Percentiles rank a stretch among this genome's conserved stretches.
Evolutionary conservation across 129 eudicot genomes (phyloP).

Genomic region (Lactuca sativa): DNA sequence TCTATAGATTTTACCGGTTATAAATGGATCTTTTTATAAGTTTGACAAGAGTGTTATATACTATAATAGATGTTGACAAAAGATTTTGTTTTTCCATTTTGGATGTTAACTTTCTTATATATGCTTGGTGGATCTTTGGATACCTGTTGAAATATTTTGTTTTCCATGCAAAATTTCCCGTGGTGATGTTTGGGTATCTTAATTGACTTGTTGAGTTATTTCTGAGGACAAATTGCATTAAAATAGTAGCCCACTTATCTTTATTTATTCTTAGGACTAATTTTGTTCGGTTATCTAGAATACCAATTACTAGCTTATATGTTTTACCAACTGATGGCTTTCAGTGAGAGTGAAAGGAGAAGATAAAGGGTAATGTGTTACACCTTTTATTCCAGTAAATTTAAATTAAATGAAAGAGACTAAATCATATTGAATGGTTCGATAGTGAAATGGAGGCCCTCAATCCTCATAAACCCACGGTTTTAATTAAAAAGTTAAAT

Average conservation of each 20-base stretch:
- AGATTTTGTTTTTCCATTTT: neutral
- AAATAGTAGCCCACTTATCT: neutral
- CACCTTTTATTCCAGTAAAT: too few relatives aligned
- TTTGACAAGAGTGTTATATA: neutral
- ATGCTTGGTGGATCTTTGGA: slow-evolving; percentile 4
- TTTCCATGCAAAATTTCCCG: neutral
- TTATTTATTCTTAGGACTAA: too few relatives aligned
- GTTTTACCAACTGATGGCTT: neutral
- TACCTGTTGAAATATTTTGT: neutral
- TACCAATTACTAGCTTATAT: neutral
- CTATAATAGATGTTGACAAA: too few relatives aligned
- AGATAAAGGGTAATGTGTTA: too few relatives aligned
- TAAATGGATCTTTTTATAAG: neutral
- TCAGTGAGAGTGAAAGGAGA: too few relatives aligned
- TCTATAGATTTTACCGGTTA: neutral
- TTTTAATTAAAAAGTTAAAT: too few relatives aligned
- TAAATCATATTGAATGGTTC: neutral
- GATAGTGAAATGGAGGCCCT: neutral
- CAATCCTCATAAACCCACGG: too few relatives aligned
- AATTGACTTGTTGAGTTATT: too few relatives aligned
- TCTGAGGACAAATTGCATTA: neutral
- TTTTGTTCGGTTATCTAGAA: neutral
- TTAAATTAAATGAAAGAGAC: too few relatives aligned
- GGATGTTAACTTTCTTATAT: neutral
- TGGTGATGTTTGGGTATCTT: neutral